Evolutionary conservation across 768 basidiomycete genomes (phyloP).

Genomic region (Exsudoporus frostii): DNA sequence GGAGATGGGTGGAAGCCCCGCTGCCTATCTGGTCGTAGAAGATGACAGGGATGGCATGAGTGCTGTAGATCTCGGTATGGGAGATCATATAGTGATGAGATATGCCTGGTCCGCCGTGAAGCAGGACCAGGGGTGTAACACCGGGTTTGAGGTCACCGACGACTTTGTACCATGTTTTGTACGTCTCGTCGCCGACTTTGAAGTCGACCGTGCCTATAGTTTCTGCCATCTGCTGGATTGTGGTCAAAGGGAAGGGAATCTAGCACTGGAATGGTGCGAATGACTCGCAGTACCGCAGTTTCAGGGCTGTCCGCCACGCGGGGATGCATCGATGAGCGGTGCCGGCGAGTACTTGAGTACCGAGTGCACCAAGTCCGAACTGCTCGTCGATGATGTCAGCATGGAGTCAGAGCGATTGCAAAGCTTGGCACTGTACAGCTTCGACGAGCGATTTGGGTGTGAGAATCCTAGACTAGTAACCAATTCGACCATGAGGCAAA

Average conservation of each 20-base stretch:
- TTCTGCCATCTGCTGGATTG: conserved; percentile 6
- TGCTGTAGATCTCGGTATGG: conserved; percentile 29
- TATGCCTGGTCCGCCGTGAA: conserved; percentile 43
- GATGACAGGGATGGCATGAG: conserved; percentile 36
- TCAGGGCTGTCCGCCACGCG: too few relatives aligned
- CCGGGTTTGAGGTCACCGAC: conserved; percentile 35
- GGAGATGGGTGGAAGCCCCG: conserved; percentile 42
- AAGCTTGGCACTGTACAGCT: too few relatives aligned
- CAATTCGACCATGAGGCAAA: too few relatives aligned
- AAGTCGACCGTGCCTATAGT: conserved; percentile 18
- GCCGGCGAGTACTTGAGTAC: too few relatives aligned
- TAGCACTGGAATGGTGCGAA: too few relatives aligned
- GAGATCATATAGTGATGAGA: conserved; percentile 35
- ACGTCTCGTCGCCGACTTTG: conserved; percentile 18
- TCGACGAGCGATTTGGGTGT: too few relatives aligned
- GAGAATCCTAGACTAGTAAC: too few relatives aligned
- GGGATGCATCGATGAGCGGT: too few relatives aligned
- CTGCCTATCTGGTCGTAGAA: conserved; percentile 50
- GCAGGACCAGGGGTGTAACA: conserved; percentile 28
- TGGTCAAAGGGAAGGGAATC: neutral
- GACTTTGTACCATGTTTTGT: conserved; percentile 42
- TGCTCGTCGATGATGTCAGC: too few relatives aligned
- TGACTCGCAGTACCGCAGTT: too few relatives aligned
- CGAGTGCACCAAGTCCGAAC: too few relatives aligned
- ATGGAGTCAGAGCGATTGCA: too few relatives aligned